Evolutionary conservation across 129 eudicot genomes (phyloP).

Genomic region (Artemisia annua): DNA sequence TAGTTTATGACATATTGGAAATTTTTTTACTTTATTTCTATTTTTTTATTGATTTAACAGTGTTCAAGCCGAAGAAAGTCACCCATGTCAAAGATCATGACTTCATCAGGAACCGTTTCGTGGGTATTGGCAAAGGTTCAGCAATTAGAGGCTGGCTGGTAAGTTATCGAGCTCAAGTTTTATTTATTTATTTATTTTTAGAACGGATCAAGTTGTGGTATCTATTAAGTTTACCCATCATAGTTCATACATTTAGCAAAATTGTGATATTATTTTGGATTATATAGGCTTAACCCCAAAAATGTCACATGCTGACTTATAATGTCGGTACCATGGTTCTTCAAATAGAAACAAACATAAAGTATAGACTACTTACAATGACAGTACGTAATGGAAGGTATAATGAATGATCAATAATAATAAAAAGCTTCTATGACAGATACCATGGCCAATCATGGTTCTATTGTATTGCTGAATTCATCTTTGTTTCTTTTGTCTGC

Average conservation of each 20-base stretch:
- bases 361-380: too few species aligned
- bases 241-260: too few species aligned
- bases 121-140: slow-evolving; percentile 52
- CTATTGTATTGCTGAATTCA: neutral
- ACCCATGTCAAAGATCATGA: slow-evolving; percentile 56
- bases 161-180: slow-evolving; percentile 23
- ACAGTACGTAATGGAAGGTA: neutral
- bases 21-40: neutral
- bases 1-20: neutral
- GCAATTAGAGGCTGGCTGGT: slow-evolving; percentile 66
- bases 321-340: too few species aligned
- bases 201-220: neutral
- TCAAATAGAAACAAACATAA: too few species aligned
- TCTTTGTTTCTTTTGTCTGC: neutral
- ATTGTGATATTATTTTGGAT: neutral
- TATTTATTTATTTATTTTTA: neutral
- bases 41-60: slow-evolving; percentile 27
- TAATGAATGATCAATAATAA: neutral
- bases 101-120: slow-evolving; percentile 50
- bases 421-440: neutral
- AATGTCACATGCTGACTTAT: too few species aligned
- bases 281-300: neutral
- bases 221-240: neutral
- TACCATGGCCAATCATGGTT: neutral
- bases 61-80: slow-evolving; percentile 33